Percentiles rank a stretch among this genome's conserved stretches.
Evolutionary conservation across 768 basidiomycete genomes (phyloP).

Genomic region (Rhodotorula taiwanensis): DNA sequence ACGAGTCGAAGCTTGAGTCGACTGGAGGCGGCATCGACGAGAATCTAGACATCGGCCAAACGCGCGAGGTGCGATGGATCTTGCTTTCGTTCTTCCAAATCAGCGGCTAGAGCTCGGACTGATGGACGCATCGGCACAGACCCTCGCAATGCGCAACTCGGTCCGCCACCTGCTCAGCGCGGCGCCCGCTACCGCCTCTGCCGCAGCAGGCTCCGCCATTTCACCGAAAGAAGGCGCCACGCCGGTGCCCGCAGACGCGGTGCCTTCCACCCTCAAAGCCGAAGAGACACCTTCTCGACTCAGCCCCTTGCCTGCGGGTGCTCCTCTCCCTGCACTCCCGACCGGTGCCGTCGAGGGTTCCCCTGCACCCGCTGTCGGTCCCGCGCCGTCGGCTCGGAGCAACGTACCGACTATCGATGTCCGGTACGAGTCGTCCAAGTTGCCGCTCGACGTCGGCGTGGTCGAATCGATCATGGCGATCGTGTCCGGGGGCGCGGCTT

Average conservation of each 20-base stretch:
- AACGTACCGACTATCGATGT: slow-evolving; percentile 52
- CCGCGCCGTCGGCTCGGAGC: not conserved
- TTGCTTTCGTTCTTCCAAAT: too few relatives aligned
- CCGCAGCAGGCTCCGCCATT: not conserved
- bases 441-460: slow-evolving; percentile 86
- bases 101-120: too few relatives aligned
- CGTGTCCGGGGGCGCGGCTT: slow-evolving; percentile 44
- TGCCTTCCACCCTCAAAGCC: too few relatives aligned
- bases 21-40: slow-evolving; percentile 61
- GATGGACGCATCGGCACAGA: too few relatives aligned
- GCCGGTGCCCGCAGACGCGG: not conserved
- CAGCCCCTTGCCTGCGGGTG: slow-evolving; percentile 10
- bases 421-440: slow-evolving; percentile 73
- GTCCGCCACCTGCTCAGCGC: slow-evolving; percentile 64
- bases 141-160: slow-evolving; percentile 82
- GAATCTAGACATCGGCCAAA: slow-evolving; percentile 51
- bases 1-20: slow-evolving; percentile 47
- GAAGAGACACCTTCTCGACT: too few relatives aligned
- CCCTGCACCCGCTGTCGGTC: not conserved
- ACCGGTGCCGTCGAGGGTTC: not conserved
- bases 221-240: too few relatives aligned
- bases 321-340: slow-evolving; percentile 46
- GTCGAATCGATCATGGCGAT: slow-evolving; percentile 84
- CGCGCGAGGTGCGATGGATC: slow-evolving; percentile 48
- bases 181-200: not conserved